Conservation (phyloP, 805 yeast species). For the Saccharomycopsis sp. region DNA sequence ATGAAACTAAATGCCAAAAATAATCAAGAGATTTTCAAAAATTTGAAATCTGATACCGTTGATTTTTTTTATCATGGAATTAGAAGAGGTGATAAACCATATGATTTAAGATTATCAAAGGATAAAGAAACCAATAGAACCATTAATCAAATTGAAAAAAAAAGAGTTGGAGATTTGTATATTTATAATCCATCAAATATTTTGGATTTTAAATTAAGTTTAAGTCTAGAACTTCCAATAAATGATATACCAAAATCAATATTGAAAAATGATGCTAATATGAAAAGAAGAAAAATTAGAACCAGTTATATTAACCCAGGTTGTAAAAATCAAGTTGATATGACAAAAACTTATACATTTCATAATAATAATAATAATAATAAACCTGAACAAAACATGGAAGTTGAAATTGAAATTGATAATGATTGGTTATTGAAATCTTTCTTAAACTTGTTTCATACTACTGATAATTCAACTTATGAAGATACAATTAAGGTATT, state of each 20-base stretch:
- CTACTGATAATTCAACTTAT: conserved; percentile 40
- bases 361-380: conserved; percentile 21
- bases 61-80: conserved; percentile 56
- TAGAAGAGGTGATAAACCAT: conserved; percentile 55
- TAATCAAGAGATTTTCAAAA: conserved; percentile 44
- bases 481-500: conserved; percentile 49
- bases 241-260: conserved; percentile 44
- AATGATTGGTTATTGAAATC: conserved; percentile 31
- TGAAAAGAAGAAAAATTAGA: conserved; percentile 63
- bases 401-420: conserved; percentile 44
- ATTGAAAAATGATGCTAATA: conserved; percentile 42
- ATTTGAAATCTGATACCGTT: conserved; percentile 49
- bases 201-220: conserved; percentile 66
- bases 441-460: conserved; percentile 27
- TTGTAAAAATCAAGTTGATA: conserved; percentile 62
- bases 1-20: conserved; percentile 41
- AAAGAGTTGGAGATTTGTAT: conserved; percentile 60
- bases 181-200: conserved; percentile 67
- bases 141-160: conserved; percentile 62
- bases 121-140: conserved; percentile 59
- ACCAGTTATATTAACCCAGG: conserved; percentile 63
- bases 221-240: conserved; percentile 70
- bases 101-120: conserved; percentile 52
- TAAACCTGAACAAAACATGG: conserved; percentile 26
- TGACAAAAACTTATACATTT: conserved; percentile 42